Percentiles rank a stretch among this genome's conserved stretches.
Evolutionary conservation across 805 yeast genomes (phyloP).

Genomic region (Yamadazyma sp.): DNA sequence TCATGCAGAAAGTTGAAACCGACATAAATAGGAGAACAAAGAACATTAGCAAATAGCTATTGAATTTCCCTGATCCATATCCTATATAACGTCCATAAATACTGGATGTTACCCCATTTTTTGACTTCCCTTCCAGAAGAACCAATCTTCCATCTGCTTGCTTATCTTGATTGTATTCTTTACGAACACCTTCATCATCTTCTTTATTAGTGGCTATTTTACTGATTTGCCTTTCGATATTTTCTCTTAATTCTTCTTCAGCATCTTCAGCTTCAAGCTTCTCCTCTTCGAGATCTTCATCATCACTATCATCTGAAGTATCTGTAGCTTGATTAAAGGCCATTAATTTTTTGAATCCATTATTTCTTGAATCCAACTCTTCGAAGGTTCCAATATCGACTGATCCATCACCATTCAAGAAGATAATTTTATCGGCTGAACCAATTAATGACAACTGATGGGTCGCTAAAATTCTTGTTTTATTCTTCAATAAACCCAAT

Average conservation of each 20-base stretch:
- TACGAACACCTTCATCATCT: conserved; percentile 31
- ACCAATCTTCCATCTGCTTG: conserved; percentile 25
- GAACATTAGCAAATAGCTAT: conserved; percentile 16
- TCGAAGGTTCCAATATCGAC: conserved; percentile 27
- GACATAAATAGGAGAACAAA: conserved; percentile 27
- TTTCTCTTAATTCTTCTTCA: conserved; percentile 10
- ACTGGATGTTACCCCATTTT: conserved; percentile 45
- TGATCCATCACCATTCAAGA: conserved; percentile 29
- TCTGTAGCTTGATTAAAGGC: conserved; percentile 18
- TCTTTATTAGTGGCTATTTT: conserved; percentile 1
- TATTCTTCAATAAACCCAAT: conserved; percentile 22
- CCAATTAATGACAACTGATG: conserved; percentile 33
- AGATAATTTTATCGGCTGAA: conserved; percentile 28
- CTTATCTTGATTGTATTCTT: conserved; percentile 24
- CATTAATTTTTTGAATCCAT: conserved; percentile 26
- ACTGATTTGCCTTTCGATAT: conserved; percentile 11
- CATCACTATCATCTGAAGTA: too few relatives aligned
- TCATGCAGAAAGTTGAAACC: conserved; percentile 47
- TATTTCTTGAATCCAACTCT: conserved; percentile 20
- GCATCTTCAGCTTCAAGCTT: conserved; percentile 15
- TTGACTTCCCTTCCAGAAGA: conserved; percentile 55
- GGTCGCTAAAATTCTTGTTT: conserved; percentile 34
- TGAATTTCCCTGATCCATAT: conserved; percentile 54
- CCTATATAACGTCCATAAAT: conserved; percentile 51
- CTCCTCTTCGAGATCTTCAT: conserved; percentile 15